Percentiles rank a stretch among this genome's conserved stretches.
phyloP scores from a whole-genome alignment of 257 asterid species.

The Jasminum sambac region DNA sequence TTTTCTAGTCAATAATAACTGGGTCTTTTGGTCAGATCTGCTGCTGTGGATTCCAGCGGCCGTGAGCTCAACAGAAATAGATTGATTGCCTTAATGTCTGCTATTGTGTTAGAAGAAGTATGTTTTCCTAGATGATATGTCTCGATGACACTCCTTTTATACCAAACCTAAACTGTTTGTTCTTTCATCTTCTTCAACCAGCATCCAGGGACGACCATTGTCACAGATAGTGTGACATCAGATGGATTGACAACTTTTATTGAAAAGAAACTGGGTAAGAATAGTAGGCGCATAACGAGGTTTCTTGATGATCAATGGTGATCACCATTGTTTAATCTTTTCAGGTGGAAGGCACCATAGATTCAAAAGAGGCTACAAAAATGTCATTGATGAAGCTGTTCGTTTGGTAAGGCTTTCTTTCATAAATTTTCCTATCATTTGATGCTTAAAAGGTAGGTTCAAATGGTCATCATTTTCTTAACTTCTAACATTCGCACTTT shows the following conservation, averaged over 20 bases:
- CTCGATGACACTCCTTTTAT: constrained; percentile 9
- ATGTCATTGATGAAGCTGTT: constrained; percentile 97
- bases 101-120: constrained; percentile 95
- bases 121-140: constrained; percentile 27
- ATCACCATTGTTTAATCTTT: constrained; percentile 26
- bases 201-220: constrained; percentile 98
- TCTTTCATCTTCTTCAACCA: constrained; percentile 38
- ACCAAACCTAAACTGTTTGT: constrained; percentile 25
- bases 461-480: background rate
- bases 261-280: constrained; percentile 88
- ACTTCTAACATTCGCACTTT: background rate
- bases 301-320: constrained; percentile 21
- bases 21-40: constrained; percentile 62
- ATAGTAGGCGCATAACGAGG: constrained; percentile 9
- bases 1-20: constrained; percentile 23
- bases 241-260: constrained; percentile 95
- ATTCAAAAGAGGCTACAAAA: constrained; percentile 98
- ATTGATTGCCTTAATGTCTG: constrained; percentile 89
- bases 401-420: constrained; percentile 62
- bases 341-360: constrained; percentile 96
- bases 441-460: background rate
- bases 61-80: constrained; percentile 91
- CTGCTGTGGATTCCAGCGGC: constrained; percentile 96
- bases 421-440: constrained; percentile 7
- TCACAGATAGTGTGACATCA: constrained; percentile 97